A percentile compares a stretch with the other conserved stretches of the same genome.
These are phyloP conservation scores for Tetrastigma voinierianum DNA, from an alignment of 164 flowering plant species.

Conservation along the genomic window DNA sequence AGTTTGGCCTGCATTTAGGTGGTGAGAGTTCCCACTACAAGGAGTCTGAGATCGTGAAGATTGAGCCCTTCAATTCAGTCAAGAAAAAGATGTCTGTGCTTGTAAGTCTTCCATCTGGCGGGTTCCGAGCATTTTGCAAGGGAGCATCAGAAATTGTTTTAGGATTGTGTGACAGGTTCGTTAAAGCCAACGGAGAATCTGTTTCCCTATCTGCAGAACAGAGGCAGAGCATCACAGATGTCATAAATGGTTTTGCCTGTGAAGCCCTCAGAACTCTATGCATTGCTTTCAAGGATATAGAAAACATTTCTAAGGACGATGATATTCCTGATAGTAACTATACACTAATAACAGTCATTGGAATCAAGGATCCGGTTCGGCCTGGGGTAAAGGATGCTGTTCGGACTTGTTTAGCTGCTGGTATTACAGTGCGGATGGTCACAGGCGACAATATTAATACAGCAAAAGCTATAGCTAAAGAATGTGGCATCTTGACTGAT, in stretches of 20 bases:
- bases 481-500: constrained; percentile 43
- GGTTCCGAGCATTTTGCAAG: constrained; percentile 26
- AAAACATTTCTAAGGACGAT: constrained; percentile 5
- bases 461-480: constrained; percentile 30
- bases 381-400: constrained; percentile 45
- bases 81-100: constrained; percentile 37
- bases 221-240: constrained; percentile 10
- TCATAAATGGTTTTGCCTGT: constrained; percentile 26
- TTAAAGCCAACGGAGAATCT: constrained; percentile 17
- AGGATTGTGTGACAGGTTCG: constrained; percentile 21
- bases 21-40: constrained; percentile 11
- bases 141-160: constrained; percentile 35
- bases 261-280: constrained; percentile 34
- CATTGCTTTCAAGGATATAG: constrained; percentile 26
- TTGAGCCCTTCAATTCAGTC: constrained; percentile 35
- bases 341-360: constrained; percentile 32
- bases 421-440: constrained; percentile 44
- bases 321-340: constrained; percentile 21
- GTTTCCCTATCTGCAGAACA: constrained; percentile 15
- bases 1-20: constrained; percentile 25
- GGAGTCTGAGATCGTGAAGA: constrained; percentile 21
- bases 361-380: constrained; percentile 44
- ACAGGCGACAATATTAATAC: constrained; percentile 35
- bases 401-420: constrained; percentile 33
- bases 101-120: constrained; percentile 23